Conservation (phyloP, 148 eudicot genomes). For the Spergularia marina region DNA sequence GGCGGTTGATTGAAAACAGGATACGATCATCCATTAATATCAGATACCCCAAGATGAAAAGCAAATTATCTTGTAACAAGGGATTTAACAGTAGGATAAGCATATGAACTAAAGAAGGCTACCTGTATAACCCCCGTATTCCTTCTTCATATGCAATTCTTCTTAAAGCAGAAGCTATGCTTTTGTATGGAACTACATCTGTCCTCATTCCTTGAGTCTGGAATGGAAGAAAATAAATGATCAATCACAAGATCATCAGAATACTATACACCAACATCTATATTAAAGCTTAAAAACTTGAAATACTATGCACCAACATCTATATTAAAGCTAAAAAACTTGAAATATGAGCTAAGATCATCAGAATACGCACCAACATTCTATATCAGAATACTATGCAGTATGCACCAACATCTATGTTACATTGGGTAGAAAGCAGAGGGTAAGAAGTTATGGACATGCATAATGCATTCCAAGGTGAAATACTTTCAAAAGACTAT, state of each 20-base stretch:
- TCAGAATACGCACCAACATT: too few relatives aligned
- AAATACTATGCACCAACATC: too few relatives aligned
- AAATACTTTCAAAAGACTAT: too few relatives aligned
- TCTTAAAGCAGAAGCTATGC: slow-evolving; percentile 71
- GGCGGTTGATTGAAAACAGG: too few relatives aligned
- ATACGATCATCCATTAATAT: not conserved
- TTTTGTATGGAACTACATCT: slow-evolving; percentile 74
- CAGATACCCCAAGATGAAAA: not conserved
- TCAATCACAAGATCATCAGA: not conserved
- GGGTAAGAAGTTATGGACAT: too few relatives aligned
- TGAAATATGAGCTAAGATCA: not conserved
- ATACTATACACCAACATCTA: not conserved
- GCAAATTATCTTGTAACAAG: not conserved
- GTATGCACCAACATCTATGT: too few relatives aligned
- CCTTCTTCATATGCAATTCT: slow-evolving; percentile 84
- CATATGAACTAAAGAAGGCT: slow-evolving; percentile 8
- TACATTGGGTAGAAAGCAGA: too few relatives aligned
- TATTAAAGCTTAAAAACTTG: not conserved
- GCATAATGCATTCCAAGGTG: too few relatives aligned
- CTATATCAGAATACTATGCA: too few relatives aligned
- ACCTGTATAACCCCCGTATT: slow-evolving; percentile 82
- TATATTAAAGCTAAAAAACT: not conserved
- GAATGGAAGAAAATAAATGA: slow-evolving; percentile 4
- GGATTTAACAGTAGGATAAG: not conserved
- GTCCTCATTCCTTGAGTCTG: slow-evolving; percentile 94